Percentiles rank a stretch among this genome's conserved stretches.
Conservation (phyloP, 23 red algal species). For the Rhodosorus marinus region DNA sequence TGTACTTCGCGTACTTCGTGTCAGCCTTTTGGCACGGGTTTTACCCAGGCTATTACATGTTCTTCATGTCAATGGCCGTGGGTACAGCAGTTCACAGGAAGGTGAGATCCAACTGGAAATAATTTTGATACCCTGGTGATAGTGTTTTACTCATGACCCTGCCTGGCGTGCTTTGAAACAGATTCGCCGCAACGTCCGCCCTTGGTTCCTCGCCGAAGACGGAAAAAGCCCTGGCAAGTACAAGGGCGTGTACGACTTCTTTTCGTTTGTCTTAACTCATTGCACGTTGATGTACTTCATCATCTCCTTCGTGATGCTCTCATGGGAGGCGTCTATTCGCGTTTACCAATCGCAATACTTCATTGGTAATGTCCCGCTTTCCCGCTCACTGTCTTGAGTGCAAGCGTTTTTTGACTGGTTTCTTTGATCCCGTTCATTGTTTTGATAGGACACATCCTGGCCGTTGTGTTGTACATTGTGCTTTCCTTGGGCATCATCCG, state of each 20-base stretch:
- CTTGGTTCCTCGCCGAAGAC: constrained; percentile 30
- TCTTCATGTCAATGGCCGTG: constrained; percentile 71
- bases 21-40: constrained; percentile 98
- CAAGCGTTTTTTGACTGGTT: background rate
- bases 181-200: constrained; percentile 48
- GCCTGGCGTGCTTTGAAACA: no score
- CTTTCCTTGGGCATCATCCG: constrained; percentile 35
- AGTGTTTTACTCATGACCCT: no score
- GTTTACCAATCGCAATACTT: constrained; percentile 47
- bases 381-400: background rate
- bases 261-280: constrained; percentile 23
- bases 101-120: constrained; percentile 1
- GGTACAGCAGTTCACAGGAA: constrained; percentile 59
- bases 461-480: constrained; percentile 24
- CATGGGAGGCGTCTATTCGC: constrained; percentile 25
- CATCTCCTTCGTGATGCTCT: constrained; percentile 80
- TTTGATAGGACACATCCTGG: constrained; percentile 39
- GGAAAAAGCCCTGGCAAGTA: constrained; percentile 18
- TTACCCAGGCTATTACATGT: constrained; percentile 96
- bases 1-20: constrained; percentile 87
- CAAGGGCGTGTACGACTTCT: constrained; percentile 27
- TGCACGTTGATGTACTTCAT: constrained; percentile 82
- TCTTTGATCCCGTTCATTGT: no score
- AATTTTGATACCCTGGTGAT: no score
- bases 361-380: background rate